Base-by-base conservation (phyloP, 1,284 basidiomycete species). In the Leccinum pachyderme region DNA sequence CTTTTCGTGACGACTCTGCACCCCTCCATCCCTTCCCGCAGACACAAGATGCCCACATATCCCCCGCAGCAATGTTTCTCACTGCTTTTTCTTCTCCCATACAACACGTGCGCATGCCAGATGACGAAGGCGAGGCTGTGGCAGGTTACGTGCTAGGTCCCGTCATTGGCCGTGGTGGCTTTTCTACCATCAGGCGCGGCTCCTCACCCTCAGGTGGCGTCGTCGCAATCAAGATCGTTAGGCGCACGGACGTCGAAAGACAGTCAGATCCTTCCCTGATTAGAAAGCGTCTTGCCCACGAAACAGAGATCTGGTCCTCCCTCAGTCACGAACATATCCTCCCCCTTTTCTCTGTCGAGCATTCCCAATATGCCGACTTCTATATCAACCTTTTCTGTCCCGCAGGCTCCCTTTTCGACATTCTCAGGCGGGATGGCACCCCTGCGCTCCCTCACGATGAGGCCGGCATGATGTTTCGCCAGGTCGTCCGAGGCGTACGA, bases 401-500 rank as follows among this genome's bases (percentile, higher is more conserved):
- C 13, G 89, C 89, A 13, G 94, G 94, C 7, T 91, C 88, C 4
- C 79, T 98, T 47, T 87, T 91, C 64, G 90, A 95, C 67, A 89
- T 95, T 52, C 78, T 97, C 57, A 83, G 86, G 66, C 76, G 87
- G 49, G 85, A 85, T 56, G 90, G 87, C 4, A 70, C 70, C 1
- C 86, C 85, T 5, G 83, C 79, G 51, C 69, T 87, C 29, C 80
- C 80, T 25, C 84, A 83, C 60, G 89, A 91, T 63, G 92, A 92
- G 56, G 91, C 86, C 0, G 86, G 91, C 51, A 89, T 87, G 75
- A 89, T 94, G 80, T 95, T 98, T 70, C 82, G 88, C 48, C 94
- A 97, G 72, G 84, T 98, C 55, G 91, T 94, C 32, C 80, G 87
- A 47, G 95, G 93, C 11, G 76, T 98, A 61, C 79, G 84, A 54